Evolutionary conservation across 768 basidiomycete genomes (phyloP).

Genomic region (Termitomyces sp.): DNA sequence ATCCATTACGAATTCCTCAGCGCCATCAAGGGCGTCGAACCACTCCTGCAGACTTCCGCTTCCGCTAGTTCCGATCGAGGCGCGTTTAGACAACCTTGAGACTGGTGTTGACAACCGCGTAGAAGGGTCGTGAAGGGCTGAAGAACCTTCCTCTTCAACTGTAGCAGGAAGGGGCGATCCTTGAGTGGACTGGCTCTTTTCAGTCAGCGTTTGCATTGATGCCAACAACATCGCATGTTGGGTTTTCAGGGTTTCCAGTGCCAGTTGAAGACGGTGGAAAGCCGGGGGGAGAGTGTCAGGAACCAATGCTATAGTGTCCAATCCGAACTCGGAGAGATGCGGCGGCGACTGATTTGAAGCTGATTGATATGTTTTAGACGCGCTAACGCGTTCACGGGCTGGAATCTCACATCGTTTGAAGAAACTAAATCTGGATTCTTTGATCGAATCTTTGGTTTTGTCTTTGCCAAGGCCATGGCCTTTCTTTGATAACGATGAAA

Average conservation of each 20-base stretch:
- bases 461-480: slow-evolving; percentile 39
- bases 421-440: slow-evolving; percentile 47
- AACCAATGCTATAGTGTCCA: slow-evolving; percentile 1
- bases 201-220: slow-evolving; percentile 35
- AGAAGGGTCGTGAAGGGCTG: slow-evolving; percentile 13
- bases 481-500: slow-evolving; percentile 35
- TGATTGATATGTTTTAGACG: slow-evolving; percentile 4
- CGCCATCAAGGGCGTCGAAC: slow-evolving; percentile 75
- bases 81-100: slow-evolving; percentile 35
- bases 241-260: slow-evolving; percentile 52
- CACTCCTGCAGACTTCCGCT: slow-evolving; percentile 61
- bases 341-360: slow-evolving; percentile 23
- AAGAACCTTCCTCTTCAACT: slow-evolving; percentile 45
- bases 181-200: slow-evolving; percentile 24
- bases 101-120: slow-evolving; percentile 25
- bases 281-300: slow-evolving; percentile 17
- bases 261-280: slow-evolving; percentile 43
- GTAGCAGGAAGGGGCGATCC: slow-evolving; percentile 42
- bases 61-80: slow-evolving; percentile 45
- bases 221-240: slow-evolving; percentile 55
- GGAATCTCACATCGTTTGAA: slow-evolving; percentile 55
- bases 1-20: slow-evolving; percentile 70
- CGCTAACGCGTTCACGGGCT: background rate
- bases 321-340: slow-evolving; percentile 19
- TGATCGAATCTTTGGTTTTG: slow-evolving; percentile 42